Evolutionary conservation across 768 basidiomycete genomes (phyloP), one percentile per base, ranked within the genome.

Genomic region (Suillus cothurnatus): DNA sequence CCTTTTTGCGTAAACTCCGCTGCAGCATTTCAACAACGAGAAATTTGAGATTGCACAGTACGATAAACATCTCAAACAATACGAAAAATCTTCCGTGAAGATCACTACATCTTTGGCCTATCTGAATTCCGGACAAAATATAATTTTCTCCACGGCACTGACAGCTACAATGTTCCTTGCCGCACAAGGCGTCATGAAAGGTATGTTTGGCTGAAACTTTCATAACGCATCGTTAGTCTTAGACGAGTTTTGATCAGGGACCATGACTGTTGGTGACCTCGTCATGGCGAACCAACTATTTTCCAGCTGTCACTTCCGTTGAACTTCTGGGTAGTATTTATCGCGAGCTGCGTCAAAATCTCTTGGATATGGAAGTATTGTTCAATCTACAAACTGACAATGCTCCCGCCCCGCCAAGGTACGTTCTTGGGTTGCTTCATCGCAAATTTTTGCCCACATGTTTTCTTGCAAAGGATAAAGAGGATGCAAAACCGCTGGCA

Each of bases 211-310:
- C 19, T 28, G 41, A 34, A 34, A 31, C 21, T 15, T 9, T 55
- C 19, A 17, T 21, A 9, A 41, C 50, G 14, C 3, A 49, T 67
- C 17, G 39, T 7, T 55, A n/a, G 38, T 55, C 66, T 67, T 7
- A 72, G 61, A 14, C 41, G 52, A 66, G 3, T 31, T 49, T 36
- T 14, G 14, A 34, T 15, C 67, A 96, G 96, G 95, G 9, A 94
- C 93, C 0, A 99, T 99, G 97, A 97, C 96, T 5, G 86, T 99
- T 28, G 97, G 97, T 9, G 97, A 99, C 72, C 86, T 99, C 17
- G 97, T 99, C 70, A 99, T 99, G 97, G 92, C 97, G 70, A 99
- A 99, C 77, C 97, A 98, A 73, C 85, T 99, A 31, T 99, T 39
- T 99, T 99, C 82, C 97, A 99, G 73, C 81, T 99, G 0, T 97